Evolutionary conservation across 2,329 filamentous ascomycete species (phyloP).

Genomic region (Penicillium verrucosum): DNA sequence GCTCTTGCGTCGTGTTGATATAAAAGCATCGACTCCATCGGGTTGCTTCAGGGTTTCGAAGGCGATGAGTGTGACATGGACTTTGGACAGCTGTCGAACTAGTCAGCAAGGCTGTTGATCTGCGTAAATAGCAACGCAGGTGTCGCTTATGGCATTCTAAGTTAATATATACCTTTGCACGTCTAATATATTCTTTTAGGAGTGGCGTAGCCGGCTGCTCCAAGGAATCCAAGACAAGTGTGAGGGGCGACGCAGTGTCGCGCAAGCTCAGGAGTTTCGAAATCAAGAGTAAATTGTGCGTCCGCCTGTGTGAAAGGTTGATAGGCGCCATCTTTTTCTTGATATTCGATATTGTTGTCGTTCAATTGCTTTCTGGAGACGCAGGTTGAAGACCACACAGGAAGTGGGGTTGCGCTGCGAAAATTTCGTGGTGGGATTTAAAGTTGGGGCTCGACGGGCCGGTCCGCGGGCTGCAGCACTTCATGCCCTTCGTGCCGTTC

Average conservation of each 20-base stretch:
- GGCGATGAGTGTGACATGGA: slow-evolving; percentile 71
- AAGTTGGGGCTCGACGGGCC: slow-evolving; percentile 35
- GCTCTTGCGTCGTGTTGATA: slow-evolving; percentile 61
- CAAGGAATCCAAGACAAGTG: slow-evolving; percentile 76
- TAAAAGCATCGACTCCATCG: slow-evolving; percentile 62
- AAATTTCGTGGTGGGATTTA: slow-evolving; percentile 30
- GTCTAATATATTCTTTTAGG: slow-evolving; percentile 67
- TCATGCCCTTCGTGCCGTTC: not conserved
- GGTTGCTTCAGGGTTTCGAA: slow-evolving; percentile 70
- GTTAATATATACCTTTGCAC: slow-evolving; percentile 62
- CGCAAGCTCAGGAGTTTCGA: slow-evolving; percentile 76
- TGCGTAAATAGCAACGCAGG: not conserved
- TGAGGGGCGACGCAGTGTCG: slow-evolving; percentile 80
- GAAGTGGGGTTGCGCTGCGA: slow-evolving; percentile 25
- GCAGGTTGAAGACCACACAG: slow-evolving; percentile 9
- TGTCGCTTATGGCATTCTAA: not conserved
- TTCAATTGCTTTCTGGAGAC: slow-evolving; percentile 3
- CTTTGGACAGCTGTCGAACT: slow-evolving; percentile 49
- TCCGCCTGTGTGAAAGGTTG: slow-evolving; percentile 62
- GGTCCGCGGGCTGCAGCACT: slow-evolving; percentile 22
- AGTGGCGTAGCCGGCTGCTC: slow-evolving; percentile 74
- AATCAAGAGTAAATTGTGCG: slow-evolving; percentile 79
- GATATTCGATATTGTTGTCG: not conserved
- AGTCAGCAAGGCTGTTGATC: slow-evolving; percentile 9
- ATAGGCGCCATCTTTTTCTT: slow-evolving; percentile 32